Evolutionary conservation across 1,139 yeast species (phyloP).

Genomic region (Magnusiomyces ingens): DNA sequence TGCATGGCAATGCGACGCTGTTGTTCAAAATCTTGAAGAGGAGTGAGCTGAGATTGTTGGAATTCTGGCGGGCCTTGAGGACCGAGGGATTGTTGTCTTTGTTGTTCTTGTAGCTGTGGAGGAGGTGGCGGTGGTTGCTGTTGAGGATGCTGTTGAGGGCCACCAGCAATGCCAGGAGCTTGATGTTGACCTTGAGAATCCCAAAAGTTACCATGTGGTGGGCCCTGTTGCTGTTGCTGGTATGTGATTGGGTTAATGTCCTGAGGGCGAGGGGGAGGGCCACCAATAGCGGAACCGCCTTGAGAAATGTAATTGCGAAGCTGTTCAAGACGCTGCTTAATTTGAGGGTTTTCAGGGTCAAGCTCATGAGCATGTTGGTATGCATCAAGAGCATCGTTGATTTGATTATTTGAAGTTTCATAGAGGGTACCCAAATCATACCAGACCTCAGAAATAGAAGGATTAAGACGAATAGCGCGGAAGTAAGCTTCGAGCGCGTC

Average conservation of each 20-base stretch:
- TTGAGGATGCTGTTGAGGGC: slow-evolving; percentile 22
- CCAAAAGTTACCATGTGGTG: slow-evolving; percentile 27
- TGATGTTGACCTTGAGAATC: slow-evolving; percentile 24
- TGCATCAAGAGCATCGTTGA: slow-evolving; percentile 92
- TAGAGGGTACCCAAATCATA: slow-evolving; percentile 94
- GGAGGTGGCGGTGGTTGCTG: slow-evolving; percentile 27
- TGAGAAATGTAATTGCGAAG: slow-evolving; percentile 51
- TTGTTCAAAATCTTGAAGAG: slow-evolving; percentile 10
- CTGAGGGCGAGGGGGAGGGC: slow-evolving; percentile 43
- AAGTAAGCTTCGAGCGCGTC: slow-evolving; percentile 98
- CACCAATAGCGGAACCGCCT: slow-evolving; percentile 35
- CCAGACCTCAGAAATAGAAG: slow-evolving; percentile 96
- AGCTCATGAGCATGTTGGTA: slow-evolving; percentile 92
- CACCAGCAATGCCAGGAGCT: slow-evolving; percentile 9
- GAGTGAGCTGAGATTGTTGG: slow-evolving; percentile 1
- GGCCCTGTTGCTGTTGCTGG: slow-evolving; percentile 26
- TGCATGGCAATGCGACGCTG: slow-evolving; percentile 8
- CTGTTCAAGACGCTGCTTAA: slow-evolving; percentile 85
- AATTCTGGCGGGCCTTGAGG: too few relatives aligned
- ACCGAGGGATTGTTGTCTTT: slow-evolving; percentile 7
- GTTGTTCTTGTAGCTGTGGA: slow-evolving; percentile 16
- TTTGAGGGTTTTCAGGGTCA: slow-evolving; percentile 92
- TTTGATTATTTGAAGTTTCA: slow-evolving; percentile 94
- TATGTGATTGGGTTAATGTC: slow-evolving; percentile 41
- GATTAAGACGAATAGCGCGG: slow-evolving; percentile 89